Conservation (phyloP, 1,139 yeast species). For the Chernovozyma sophiae-reginae region DNA sequence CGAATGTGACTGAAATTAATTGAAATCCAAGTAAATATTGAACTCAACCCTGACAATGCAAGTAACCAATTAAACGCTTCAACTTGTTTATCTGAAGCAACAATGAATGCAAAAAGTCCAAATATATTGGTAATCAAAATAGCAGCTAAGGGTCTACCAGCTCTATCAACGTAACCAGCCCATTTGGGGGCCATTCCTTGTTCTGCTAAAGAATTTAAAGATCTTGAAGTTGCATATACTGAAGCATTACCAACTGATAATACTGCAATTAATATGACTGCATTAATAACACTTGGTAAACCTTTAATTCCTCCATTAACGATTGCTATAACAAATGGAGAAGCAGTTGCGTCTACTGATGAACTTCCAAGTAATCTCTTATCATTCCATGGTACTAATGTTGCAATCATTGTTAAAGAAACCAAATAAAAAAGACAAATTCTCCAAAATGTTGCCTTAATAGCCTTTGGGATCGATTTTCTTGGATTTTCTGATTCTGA, state of each 20-base stretch:
- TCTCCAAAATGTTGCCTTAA: conserved; percentile 45
- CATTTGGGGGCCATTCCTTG: conserved; percentile 42
- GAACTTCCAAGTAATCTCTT: conserved; percentile 21
- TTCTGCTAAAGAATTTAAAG: conserved; percentile 37
- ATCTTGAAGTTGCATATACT: conserved; percentile 43
- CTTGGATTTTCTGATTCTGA: conserved; percentile 41
- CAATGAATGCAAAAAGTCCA: conserved; percentile 39
- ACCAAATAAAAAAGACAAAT: conserved; percentile 38
- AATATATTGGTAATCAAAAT: conserved; percentile 32
- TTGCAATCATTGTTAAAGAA: conserved; percentile 35
- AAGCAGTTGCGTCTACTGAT: conserved; percentile 38
- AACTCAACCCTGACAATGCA: conserved; percentile 34
- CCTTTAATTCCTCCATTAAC: conserved; percentile 48
- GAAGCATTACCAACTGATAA: conserved; percentile 44
- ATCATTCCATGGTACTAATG: conserved; percentile 34
- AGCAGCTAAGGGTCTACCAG: conserved; percentile 42
- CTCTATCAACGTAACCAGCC: conserved; percentile 36
- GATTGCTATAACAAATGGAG: conserved; percentile 54
- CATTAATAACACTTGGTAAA: conserved; percentile 44
- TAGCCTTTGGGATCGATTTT: conserved; percentile 36
- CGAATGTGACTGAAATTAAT: conserved; percentile 32
- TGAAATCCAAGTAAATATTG: conserved; percentile 35
- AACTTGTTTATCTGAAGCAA: conserved; percentile 29
- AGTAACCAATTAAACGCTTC: conserved; percentile 34
- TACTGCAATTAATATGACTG: conserved; percentile 38